phyloP scores from a whole-genome alignment of 352 stramenopile genomes.

The Pythium periplocum region DNA sequence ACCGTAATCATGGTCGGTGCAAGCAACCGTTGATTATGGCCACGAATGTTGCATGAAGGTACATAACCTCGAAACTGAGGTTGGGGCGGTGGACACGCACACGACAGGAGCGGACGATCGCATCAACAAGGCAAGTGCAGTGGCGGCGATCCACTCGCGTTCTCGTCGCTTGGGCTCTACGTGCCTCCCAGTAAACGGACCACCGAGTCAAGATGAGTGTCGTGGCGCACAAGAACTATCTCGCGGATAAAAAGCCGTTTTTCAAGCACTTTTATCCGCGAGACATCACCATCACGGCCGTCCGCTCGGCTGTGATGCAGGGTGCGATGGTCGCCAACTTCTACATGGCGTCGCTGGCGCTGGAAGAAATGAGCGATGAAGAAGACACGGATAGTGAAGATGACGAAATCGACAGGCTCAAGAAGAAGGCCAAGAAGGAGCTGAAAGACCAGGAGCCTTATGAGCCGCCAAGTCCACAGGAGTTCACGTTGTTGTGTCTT shows the following conservation, averaged over 20 bases:
- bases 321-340: constrained; percentile 71
- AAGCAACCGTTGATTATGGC: too few relatives aligned
- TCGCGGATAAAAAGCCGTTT: constrained; percentile 84
- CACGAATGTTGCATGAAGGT: constrained; percentile 17
- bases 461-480: constrained; percentile 38
- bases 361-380: constrained; percentile 54
- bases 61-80: neutral
- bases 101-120: neutral
- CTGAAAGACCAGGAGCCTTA: constrained; percentile 29
- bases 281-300: constrained; percentile 58
- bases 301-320: constrained; percentile 58
- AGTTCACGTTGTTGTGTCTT: constrained; percentile 46
- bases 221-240: constrained; percentile 47
- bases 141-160: neutral
- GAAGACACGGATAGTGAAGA: constrained; percentile 30
- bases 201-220: constrained; percentile 44
- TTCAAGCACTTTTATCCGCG: constrained; percentile 78
- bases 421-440: constrained; percentile 20
- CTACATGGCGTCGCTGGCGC: constrained; percentile 69
- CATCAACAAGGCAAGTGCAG: neutral
- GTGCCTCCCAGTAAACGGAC: neutral
- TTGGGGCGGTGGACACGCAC: too few relatives aligned
- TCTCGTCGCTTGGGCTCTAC: too few relatives aligned
- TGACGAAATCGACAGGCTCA: constrained; percentile 24
- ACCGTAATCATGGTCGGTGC: too few relatives aligned